phyloP scores from a whole-genome alignment of 176 grass and related monocot genomes.

The Juncus inflexus region DNA sequence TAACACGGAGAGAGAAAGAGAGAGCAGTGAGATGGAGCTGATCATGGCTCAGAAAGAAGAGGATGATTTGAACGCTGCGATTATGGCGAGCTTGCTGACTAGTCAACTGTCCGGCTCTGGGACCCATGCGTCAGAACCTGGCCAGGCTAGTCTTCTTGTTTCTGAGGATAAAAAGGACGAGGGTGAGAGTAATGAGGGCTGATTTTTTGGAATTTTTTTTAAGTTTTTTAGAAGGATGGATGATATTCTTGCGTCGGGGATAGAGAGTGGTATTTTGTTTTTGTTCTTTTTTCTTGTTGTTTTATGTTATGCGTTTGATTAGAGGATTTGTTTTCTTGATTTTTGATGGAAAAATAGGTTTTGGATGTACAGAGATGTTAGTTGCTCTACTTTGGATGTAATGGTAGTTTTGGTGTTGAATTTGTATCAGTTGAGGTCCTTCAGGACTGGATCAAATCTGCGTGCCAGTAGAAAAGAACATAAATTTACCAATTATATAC shows the following conservation, averaged over 20 bases:
- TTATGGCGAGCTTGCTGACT: conserved; percentile 87
- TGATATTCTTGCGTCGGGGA: background rate
- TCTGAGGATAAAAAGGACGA: background rate
- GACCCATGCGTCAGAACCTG: conserved; percentile 18
- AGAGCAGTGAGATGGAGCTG: conserved; percentile 55
- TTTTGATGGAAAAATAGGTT: background rate
- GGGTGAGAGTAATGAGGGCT: conserved; percentile 3
- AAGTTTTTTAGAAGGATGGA: conserved; percentile 2
- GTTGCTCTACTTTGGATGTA: background rate
- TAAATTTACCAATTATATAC: too few species aligned
- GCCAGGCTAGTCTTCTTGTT: conserved; percentile 28
- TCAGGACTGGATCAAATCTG: too few species aligned
- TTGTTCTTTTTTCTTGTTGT: background rate
- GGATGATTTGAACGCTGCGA: conserved; percentile 80
- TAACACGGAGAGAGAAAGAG: conserved; percentile 1
- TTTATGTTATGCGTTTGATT: too few species aligned
- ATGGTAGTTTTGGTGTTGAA: too few species aligned
- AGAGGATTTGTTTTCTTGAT: too few species aligned
- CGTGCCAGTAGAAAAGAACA: too few species aligned
- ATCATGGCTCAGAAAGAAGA: conserved; percentile 67
- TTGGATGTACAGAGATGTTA: conserved; percentile 24
- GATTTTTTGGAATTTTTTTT: background rate
- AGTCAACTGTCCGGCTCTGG: conserved; percentile 15
- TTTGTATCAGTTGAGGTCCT: too few species aligned
- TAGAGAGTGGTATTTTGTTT: background rate